phyloP scores from a whole-genome alignment of 2,329 filamentous ascomycete genomes.

The Cryphonectria radicalis region DNA sequence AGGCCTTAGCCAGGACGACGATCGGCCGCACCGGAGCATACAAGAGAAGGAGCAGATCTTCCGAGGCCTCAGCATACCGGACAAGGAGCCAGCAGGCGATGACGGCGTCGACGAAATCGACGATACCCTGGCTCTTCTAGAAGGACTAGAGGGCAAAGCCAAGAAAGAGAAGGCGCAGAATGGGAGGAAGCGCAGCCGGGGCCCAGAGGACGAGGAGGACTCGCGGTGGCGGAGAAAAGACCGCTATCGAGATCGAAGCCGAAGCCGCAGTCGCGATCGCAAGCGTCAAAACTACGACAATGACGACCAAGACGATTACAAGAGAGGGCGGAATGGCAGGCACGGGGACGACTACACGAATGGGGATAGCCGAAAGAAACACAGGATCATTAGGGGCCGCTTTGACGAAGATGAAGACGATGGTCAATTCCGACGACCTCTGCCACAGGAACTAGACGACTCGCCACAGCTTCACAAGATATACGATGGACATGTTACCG shows the following conservation, averaged over 20 bases:
- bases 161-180: constrained; percentile 40
- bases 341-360: constrained; percentile 64
- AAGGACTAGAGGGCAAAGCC: constrained; percentile 75
- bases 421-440: constrained; percentile 67
- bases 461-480: constrained; percentile 81
- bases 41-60: constrained; percentile 87
- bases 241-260: constrained; percentile 36
- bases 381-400: constrained; percentile 47
- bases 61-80: constrained; percentile 84
- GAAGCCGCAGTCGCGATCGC: constrained; percentile 51
- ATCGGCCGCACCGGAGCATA: constrained; percentile 48
- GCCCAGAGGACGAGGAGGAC: constrained; percentile 51
- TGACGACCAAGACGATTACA: constrained; percentile 43
- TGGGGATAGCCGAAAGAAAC: constrained; percentile 44
- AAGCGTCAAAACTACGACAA: constrained; percentile 44
- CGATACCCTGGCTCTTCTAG: constrained; percentile 90
- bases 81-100: constrained; percentile 59
- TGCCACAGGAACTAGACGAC: constrained; percentile 79
- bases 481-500: constrained; percentile 88
- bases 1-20: constrained; percentile 47
- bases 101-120: constrained; percentile 71
- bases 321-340: constrained; percentile 51
- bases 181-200: constrained; percentile 42
- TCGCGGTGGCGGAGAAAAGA: constrained; percentile 57
- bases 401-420: constrained; percentile 52